These are phyloP conservation scores for Peronospora destructor DNA, from an alignment of 352 stramenopile genomes.

Conservation along the genomic window DNA sequence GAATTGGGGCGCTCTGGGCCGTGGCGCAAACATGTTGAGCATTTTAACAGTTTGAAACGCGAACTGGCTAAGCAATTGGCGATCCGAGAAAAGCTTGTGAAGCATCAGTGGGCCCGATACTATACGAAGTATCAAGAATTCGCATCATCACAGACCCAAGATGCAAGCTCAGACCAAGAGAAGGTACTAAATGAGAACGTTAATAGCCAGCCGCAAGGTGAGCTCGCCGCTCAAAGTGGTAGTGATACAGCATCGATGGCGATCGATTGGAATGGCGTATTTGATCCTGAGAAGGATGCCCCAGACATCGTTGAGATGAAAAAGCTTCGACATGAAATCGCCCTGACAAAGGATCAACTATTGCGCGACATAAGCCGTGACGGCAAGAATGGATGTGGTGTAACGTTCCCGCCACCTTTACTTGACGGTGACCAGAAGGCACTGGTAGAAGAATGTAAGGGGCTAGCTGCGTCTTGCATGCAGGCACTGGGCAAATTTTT, in stretches of 20 bases:
- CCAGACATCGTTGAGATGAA: constrained; percentile 65
- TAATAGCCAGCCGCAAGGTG: constrained; percentile 11
- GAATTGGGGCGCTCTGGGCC: constrained; percentile 46
- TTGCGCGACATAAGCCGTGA: constrained; percentile 28
- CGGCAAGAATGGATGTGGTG: constrained; percentile 3
- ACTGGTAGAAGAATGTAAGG: constrained; percentile 56
- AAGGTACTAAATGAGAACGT: constrained; percentile 1
- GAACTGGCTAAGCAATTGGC: constrained; percentile 44
- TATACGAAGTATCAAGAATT: constrained; percentile 42
- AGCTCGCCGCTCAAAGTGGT: constrained; percentile 5
- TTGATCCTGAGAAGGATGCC: constrained; percentile 35
- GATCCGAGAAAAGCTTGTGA: constrained; percentile 51
- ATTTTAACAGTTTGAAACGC: constrained; percentile 54
- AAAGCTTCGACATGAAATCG: constrained; percentile 61
- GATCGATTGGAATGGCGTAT: constrained; percentile 32
- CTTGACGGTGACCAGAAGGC: constrained; percentile 31
- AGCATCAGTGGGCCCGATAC: constrained; percentile 53
- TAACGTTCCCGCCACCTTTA: constrained; percentile 2
- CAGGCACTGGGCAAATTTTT: constrained; percentile 60
- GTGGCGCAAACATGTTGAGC: constrained; percentile 56
- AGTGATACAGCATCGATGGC: constrained; percentile 6
- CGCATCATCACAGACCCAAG: constrained; percentile 1
- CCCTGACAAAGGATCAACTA: constrained; percentile 39
- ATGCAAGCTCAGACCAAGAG: not conserved
- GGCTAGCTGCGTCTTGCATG: constrained; percentile 54